Conservation (phyloP, 305 asterid genomes). For the Fraxinus velutina region DNA sequence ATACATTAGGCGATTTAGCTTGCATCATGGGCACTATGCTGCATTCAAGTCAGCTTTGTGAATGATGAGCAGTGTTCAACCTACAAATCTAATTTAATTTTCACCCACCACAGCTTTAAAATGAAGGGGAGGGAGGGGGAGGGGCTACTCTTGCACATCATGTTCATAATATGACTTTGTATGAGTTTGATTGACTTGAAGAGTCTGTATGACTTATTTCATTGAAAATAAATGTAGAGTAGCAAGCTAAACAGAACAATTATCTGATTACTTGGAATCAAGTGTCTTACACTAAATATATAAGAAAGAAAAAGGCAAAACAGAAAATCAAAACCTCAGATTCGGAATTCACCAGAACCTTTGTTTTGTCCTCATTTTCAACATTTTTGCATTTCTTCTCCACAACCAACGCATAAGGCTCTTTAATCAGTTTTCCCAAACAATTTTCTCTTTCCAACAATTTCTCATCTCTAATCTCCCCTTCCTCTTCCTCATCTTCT, state of each 20-base stretch:
- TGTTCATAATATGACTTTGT: neutral
- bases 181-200: neutral
- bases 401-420: constrained; percentile 31
- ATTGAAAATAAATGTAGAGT: neutral
- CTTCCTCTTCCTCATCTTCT: constrained; percentile 26
- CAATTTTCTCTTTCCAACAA: constrained; percentile 22
- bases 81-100: neutral
- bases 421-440: constrained; percentile 34
- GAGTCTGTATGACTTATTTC: neutral
- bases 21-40: neutral
- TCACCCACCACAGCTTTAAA: neutral
- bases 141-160: neutral
- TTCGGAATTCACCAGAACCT: constrained; percentile 25
- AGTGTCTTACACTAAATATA: neutral
- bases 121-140: neutral
- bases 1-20: neutral
- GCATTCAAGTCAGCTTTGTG: neutral
- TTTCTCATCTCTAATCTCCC: constrained; percentile 13
- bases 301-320: neutral
- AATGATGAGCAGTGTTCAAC: neutral
- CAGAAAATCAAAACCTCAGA: constrained; percentile 35
- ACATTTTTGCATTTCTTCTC: constrained; percentile 32
- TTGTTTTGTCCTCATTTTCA: constrained; percentile 23
- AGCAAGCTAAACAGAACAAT: neutral
- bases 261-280: constrained; percentile 9